Evolutionary conservation across 371 early-diverging fungal species (phyloP).

Genomic region (Rhizomucor pusillus): DNA sequence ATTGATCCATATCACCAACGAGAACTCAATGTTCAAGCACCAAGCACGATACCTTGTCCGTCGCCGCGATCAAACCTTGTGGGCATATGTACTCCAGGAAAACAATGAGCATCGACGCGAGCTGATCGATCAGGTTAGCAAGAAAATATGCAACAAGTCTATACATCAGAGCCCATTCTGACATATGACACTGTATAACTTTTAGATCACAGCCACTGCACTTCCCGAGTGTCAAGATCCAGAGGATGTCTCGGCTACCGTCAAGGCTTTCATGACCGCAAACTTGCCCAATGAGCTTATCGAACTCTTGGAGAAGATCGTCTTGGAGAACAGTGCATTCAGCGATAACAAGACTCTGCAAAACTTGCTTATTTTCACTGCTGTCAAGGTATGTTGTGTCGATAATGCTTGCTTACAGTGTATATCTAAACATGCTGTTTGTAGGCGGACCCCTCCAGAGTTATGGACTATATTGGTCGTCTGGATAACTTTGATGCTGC

Average conservation of each 20-base stretch:
- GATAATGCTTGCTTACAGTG: neutral
- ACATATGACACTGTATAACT: neutral
- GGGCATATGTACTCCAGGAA: conserved; percentile 80
- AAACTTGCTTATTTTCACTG: conserved; percentile 95
- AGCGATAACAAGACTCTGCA: conserved; percentile 95
- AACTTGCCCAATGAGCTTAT: conserved; percentile 94
- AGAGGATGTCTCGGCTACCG: conserved; percentile 94
- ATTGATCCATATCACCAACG: conserved; percentile 90
- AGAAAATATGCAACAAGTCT: neutral
- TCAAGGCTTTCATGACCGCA: conserved; percentile 98
- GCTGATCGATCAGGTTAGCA: conserved; percentile 84
- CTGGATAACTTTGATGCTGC: conserved; percentile 94
- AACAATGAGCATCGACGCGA: conserved; percentile 84
- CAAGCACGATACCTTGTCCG: conserved; percentile 94
- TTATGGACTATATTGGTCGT: conserved; percentile 90
- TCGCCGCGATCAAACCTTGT: conserved; percentile 82
- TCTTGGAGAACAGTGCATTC: conserved; percentile 88
- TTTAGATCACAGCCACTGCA: conserved; percentile 71
- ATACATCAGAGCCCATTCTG: neutral
- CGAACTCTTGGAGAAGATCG: conserved; percentile 94
- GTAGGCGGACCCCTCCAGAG: conserved; percentile 79
- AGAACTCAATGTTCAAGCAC: conserved; percentile 98
- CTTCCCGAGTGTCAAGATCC: conserved; percentile 93
- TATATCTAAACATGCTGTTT: neutral
- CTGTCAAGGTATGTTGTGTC: conserved; percentile 65